phyloP scores from a whole-genome alignment of 768 basidiomycete species.

The Suillus variegatus region DNA sequence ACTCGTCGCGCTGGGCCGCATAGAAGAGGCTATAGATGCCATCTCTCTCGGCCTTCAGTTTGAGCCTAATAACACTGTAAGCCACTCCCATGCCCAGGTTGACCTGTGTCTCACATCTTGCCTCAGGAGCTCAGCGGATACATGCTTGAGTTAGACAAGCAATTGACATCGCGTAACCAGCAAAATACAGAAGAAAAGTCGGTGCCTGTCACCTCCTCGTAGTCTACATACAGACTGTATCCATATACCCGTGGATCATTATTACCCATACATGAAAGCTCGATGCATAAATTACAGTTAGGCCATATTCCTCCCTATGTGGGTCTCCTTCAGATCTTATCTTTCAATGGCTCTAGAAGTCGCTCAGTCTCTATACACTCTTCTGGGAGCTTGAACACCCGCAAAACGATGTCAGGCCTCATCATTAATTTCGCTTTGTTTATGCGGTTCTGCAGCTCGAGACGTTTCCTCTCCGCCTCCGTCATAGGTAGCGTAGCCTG shows the following conservation, averaged over 20 bases:
- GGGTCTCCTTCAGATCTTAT: background rate
- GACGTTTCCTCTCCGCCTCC: slow-evolving; percentile 56
- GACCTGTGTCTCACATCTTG: slow-evolving; percentile 12
- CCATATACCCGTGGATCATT: slow-evolving; percentile 2
- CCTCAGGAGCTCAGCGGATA: slow-evolving; percentile 33
- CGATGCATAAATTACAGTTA: slow-evolving; percentile 1
- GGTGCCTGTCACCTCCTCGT: background rate
- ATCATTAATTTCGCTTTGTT: slow-evolving; percentile 61
- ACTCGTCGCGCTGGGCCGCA: slow-evolving; percentile 65
- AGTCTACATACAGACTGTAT: background rate
- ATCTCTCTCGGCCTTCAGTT: slow-evolving; percentile 82
- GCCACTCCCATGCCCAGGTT: slow-evolving; percentile 15
- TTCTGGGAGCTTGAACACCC: slow-evolving; percentile 65
- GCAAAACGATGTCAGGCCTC: slow-evolving; percentile 55
- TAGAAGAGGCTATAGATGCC: slow-evolving; percentile 80
- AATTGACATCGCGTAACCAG: slow-evolving; percentile 18
- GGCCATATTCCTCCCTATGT: background rate
- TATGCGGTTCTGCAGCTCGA: slow-evolving; percentile 64
- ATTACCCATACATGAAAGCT: background rate
- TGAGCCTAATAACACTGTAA: slow-evolving; percentile 67
- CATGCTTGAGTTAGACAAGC: slow-evolving; percentile 31
- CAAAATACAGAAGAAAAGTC: background rate
- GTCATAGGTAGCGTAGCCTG: slow-evolving; percentile 27
- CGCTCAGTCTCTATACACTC: slow-evolving; percentile 68
- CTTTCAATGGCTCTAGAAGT: slow-evolving; percentile 31